Percentiles rank a stretch among this genome's conserved stretches.
phyloP scores from a whole-genome alignment of 1,284 basidiomycete species.

The Ceratobasidium sp. region DNA sequence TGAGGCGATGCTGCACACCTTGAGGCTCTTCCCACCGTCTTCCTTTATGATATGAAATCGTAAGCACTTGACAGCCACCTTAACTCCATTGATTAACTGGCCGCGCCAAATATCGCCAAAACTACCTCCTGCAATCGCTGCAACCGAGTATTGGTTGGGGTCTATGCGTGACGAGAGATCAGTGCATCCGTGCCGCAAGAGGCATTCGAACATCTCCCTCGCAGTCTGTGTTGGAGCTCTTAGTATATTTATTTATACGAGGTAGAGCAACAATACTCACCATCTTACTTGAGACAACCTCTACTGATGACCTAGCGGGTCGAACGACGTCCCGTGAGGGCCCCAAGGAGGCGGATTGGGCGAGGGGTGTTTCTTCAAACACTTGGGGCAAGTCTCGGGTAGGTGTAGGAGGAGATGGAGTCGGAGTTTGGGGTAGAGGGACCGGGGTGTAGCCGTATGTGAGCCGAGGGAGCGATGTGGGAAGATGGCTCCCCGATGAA shows the following conservation, averaged over 20 bases:
- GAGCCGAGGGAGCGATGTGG: too few relatives aligned
- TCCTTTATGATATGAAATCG: neutral
- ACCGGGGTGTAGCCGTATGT: too few relatives aligned
- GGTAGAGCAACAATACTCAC: neutral
- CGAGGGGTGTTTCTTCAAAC: too few relatives aligned
- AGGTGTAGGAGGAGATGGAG: too few relatives aligned
- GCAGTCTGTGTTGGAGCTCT: neutral
- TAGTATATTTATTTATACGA: too few relatives aligned
- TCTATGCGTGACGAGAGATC: conserved; percentile 18
- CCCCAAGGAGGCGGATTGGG: too few relatives aligned
- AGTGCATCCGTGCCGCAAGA: conserved; percentile 7
- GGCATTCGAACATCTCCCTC: conserved; percentile 18
- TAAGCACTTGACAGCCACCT: conserved; percentile 9
- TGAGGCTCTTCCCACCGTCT: conserved; percentile 8
- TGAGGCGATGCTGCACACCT: neutral
- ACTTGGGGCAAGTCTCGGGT: too few relatives aligned
- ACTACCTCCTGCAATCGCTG: neutral
- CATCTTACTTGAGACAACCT: conserved; percentile 12
- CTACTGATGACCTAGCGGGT: neutral
- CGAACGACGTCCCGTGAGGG: too few relatives aligned
- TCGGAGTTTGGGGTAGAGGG: too few relatives aligned
- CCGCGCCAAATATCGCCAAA: conserved; percentile 27
- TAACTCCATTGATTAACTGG: neutral
- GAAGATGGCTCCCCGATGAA: too few relatives aligned
- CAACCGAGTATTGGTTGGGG: neutral